These are phyloP conservation scores for Globisporangium sylvaticum DNA, from an alignment of 352 stramenopile genomes.

Conservation along the genomic window DNA sequence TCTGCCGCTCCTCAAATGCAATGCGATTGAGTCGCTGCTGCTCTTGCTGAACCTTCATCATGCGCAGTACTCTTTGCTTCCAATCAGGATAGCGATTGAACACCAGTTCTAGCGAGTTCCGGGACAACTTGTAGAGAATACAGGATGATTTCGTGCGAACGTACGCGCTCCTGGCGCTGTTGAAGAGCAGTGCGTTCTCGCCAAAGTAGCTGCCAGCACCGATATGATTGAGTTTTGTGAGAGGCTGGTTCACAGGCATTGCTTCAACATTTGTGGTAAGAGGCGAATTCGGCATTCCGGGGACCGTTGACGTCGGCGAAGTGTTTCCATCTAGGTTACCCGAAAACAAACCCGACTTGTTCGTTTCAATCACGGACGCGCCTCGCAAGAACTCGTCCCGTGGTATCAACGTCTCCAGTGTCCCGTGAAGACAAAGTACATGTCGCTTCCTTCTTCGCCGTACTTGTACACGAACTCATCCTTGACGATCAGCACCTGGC, in stretches of 20 bases:
- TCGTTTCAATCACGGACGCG: slow-evolving; percentile 20
- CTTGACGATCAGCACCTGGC: slow-evolving; percentile 51
- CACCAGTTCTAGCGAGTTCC: slow-evolving; percentile 58
- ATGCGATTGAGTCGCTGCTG: slow-evolving; percentile 45
- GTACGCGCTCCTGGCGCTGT: slow-evolving; percentile 51
- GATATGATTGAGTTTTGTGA: slow-evolving; percentile 57
- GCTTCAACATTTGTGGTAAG: background rate
- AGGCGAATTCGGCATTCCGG: background rate
- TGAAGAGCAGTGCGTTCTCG: slow-evolving; percentile 64
- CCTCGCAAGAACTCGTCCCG: slow-evolving; percentile 31
- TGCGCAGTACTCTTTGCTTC: slow-evolving; percentile 66
- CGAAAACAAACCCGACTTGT: slow-evolving; percentile 10
- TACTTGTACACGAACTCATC: slow-evolving; percentile 66
- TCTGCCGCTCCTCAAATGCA: slow-evolving; percentile 36
- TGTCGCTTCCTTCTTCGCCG: slow-evolving; percentile 58
- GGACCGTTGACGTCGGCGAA: background rate
- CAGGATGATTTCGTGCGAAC: slow-evolving; percentile 59
- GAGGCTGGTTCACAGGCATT: slow-evolving; percentile 8
- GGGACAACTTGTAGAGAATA: slow-evolving; percentile 67
- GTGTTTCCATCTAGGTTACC: background rate
- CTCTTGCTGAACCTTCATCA: slow-evolving; percentile 56
- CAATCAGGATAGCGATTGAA: slow-evolving; percentile 69
- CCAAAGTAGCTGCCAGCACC: slow-evolving; percentile 55
- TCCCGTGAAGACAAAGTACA: slow-evolving; percentile 74
- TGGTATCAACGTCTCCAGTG: slow-evolving; percentile 44